Evolutionary conservation across 257 asterid genomes (phyloP).

Genomic region (Nyctanthes arbortristis): DNA sequence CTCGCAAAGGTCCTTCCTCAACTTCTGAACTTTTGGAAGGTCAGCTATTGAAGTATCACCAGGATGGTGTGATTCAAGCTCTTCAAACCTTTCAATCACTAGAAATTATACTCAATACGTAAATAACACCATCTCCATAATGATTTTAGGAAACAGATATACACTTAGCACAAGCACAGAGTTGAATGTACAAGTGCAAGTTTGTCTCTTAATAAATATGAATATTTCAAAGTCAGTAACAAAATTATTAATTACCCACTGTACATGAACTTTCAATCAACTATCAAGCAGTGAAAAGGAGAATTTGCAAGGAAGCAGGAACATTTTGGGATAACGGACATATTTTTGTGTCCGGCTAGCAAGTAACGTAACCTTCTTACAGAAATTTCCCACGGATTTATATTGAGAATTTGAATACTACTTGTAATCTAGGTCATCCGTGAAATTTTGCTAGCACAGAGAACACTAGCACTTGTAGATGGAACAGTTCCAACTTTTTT

Average conservation of each 20-base stretch:
- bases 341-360: neutral
- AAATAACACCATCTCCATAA: conserved; percentile 1
- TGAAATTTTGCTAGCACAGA: neutral
- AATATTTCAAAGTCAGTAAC: neutral
- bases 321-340: neutral
- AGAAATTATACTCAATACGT: conserved; percentile 18
- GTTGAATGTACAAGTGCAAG: neutral
- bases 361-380: neutral
- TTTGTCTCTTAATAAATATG: neutral
- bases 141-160: neutral
- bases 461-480: neutral
- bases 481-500: neutral
- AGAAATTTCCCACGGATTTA: neutral
- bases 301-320: neutral
- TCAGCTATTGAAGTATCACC: conserved; percentile 77
- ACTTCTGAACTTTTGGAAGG: conserved; percentile 56
- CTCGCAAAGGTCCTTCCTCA: conserved; percentile 74
- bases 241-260: neutral
- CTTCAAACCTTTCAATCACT: conserved; percentile 92
- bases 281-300: neutral
- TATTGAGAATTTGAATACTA: neutral
- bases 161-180: neutral
- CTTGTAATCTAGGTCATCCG: neutral
- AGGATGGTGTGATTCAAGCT: conserved; percentile 59
- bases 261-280: neutral